A percentile compares a stretch with the other conserved stretches of the same genome.
Evolutionary conservation across 345 rosid species (phyloP).

Genomic region (Acer saccharum): DNA sequence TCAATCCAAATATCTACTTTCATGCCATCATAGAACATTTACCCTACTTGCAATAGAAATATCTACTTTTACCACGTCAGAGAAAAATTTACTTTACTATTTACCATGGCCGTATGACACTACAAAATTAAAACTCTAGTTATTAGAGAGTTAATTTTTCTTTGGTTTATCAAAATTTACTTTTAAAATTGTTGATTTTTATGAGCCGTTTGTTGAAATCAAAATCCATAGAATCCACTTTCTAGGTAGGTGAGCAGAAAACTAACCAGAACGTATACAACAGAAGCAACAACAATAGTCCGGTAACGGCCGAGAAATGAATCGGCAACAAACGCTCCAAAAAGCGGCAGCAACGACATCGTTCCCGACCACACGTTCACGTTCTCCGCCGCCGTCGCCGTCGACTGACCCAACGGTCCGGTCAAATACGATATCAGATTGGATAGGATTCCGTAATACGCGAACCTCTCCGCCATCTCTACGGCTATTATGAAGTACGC

Average conservation of each 20-base stretch:
- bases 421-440: conserved; percentile 51
- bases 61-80: too few species aligned
- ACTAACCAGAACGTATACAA: conserved; percentile 43
- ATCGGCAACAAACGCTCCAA: conserved; percentile 55
- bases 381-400: conserved; percentile 47
- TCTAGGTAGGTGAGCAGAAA: background rate
- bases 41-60: too few species aligned
- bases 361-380: conserved; percentile 55
- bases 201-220: too few species aligned
- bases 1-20: too few species aligned
- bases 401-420: conserved; percentile 47
- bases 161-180: too few species aligned
- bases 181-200: too few species aligned
- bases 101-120: too few species aligned
- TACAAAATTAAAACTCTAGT: too few species aligned
- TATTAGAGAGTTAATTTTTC: too few species aligned
- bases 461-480: conserved; percentile 57
- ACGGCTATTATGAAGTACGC: conserved; percentile 53
- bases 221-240: too few species aligned
- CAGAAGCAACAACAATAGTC: conserved; percentile 45
- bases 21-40: too few species aligned
- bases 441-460: conserved; percentile 47
- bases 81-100: too few species aligned
- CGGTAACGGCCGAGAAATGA: conserved; percentile 57
- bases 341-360: conserved; percentile 45